Percentiles rank a stretch among this genome's conserved stretches.
These are phyloP conservation scores for Suillus hirtellus DNA, from an alignment of 768 basidiomycete genomes.

Conservation along the genomic window DNA sequence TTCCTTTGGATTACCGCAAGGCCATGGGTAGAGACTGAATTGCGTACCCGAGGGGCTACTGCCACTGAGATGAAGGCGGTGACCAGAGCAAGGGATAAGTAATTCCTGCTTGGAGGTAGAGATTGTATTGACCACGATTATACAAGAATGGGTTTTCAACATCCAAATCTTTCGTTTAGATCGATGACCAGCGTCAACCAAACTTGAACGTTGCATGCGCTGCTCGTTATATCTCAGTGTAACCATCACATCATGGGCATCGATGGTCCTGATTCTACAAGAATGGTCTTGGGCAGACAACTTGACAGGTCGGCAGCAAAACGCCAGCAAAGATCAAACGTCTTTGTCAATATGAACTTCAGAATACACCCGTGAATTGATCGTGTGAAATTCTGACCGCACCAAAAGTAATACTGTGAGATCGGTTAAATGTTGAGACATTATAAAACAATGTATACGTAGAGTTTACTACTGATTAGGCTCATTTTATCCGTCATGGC, in stretches of 20 bases:
- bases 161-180: too few species aligned
- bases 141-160: too few species aligned
- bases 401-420: not conserved
- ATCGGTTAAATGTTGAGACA: not conserved
- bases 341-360: not conserved
- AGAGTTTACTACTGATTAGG: too few species aligned
- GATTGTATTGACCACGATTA: too few species aligned
- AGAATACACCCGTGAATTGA: not conserved
- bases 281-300: not conserved
- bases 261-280: not conserved
- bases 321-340: not conserved
- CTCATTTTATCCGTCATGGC: slow-evolving; percentile 49
- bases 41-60: not conserved
- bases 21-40: not conserved
- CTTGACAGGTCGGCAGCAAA: too few species aligned
- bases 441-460: too few species aligned
- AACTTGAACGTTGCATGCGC: too few species aligned
- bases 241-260: too few species aligned
- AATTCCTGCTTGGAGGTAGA: not conserved
- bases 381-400: not conserved
- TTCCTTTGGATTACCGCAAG: not conserved
- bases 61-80: not conserved
- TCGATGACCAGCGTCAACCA: too few species aligned
- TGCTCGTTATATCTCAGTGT: too few species aligned
- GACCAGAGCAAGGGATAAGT: not conserved